Base-by-base conservation (phyloP, 2,329 filamentous ascomycete species). In the Verticillium zaregamsianum region DNA sequence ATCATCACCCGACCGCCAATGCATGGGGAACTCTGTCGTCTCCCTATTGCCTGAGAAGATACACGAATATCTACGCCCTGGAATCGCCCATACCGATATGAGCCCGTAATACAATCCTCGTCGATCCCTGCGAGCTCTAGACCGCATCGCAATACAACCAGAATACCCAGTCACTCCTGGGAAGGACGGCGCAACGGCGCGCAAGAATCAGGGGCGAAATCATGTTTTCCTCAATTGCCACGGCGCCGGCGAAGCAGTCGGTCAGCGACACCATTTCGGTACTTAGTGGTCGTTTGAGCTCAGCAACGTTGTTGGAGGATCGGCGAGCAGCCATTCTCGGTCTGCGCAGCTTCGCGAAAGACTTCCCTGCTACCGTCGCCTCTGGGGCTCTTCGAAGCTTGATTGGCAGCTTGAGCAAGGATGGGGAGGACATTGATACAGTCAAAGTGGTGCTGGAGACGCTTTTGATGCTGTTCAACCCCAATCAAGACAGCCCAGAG, bases 361-460 rank as follows among this genome's bases (percentile, higher is more conserved):
- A 96, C 64, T 98, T 94, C 70, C 96, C 95, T 40, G 96, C 96
- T 15, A 96, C 93, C 8, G 95, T 99, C 39, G 92, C 96, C 2
- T 97, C 93, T 4, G 93, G 93, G 45, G 92, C 93, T n/a, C 80
- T 99, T 57, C 86, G 94, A 65, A 92, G 91, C 61, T 82, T 99
- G 61, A 98, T 99, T 67, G 87, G 86, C 14, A 92, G 91, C 69
- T 79, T 99, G 59, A 87, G 87, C 67, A 93, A 92, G 72, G 95
- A 99, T 83, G 87, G 87, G 63, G 92, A 96, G 73, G 95, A 99
- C 82, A 90, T 97, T 62, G 95, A 99, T 75, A 99, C 96, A 5
- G 90, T 96, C 73, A 96, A 97, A 77, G 87, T 96, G 62, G 91
- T 97, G 64, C 82, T 99, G 66, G 95, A 99, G 83, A 99, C 96